Conservation (phyloP, 2,329 filamentous ascomycete genomes). For the Colletotrichum sp. region DNA sequence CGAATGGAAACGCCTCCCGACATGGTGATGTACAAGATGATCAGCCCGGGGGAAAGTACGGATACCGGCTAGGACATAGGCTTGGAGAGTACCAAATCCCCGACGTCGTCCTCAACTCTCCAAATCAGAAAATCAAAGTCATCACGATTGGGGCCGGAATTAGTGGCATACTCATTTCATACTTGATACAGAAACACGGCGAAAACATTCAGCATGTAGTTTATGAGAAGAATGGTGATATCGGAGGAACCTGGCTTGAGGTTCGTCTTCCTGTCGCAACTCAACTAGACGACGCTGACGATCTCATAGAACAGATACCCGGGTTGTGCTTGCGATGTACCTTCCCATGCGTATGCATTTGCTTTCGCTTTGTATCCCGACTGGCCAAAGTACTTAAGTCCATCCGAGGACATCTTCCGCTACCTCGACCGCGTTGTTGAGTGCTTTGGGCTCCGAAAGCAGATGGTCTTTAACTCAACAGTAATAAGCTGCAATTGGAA, state of each 20-base stretch:
- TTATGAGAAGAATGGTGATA: background rate
- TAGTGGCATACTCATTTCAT: background rate
- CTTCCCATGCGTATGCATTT: background rate
- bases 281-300: background rate
- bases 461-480: background rate
- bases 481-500: background rate
- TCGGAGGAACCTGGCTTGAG: background rate
- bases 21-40: background rate
- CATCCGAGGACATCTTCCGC: background rate
- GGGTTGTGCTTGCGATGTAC: background rate
- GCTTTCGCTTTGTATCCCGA: background rate
- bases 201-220: background rate
- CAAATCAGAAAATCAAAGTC: background rate
- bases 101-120: background rate
- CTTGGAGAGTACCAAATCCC: background rate
- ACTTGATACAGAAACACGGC: background rate
- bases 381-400: background rate
- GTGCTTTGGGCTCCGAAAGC: background rate
- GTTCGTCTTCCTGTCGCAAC: accelerated
- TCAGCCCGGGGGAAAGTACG: background rate
- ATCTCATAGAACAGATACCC: background rate
- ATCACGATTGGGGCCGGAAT: background rate
- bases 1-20: background rate
- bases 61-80: background rate
- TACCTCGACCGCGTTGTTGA: background rate